Percentiles rank a stretch among this genome's conserved stretches.
Evolutionary conservation across 2,329 filamentous ascomycete species (phyloP).

Genomic region (Arthrobotrys iridis): DNA sequence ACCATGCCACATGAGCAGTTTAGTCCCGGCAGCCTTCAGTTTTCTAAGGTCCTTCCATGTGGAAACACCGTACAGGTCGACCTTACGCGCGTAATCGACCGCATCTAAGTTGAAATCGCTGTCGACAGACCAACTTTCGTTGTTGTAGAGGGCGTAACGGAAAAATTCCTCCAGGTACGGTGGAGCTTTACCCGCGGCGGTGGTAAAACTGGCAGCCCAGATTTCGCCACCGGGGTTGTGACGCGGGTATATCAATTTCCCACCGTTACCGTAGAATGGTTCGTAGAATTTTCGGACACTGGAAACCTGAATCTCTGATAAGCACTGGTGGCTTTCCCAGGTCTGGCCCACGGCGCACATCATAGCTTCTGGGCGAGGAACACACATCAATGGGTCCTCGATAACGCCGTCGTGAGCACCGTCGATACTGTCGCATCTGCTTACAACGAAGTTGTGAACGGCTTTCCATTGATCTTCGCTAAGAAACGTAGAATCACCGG

Average conservation of each 20-base stretch:
- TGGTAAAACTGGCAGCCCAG: neutral
- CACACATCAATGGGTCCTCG: slow-evolving; percentile 60
- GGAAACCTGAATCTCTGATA: slow-evolving; percentile 59
- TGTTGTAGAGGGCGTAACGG: slow-evolving; percentile 62
- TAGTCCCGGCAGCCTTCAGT: slow-evolving; percentile 62
- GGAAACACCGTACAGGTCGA: slow-evolving; percentile 60
- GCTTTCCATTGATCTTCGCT: slow-evolving; percentile 58
- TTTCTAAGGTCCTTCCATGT: slow-evolving; percentile 62
- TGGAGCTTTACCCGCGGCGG: neutral
- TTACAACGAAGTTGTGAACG: slow-evolving; percentile 61
- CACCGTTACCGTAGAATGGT: slow-evolving; percentile 59
- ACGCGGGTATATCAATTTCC: slow-evolving; percentile 59
- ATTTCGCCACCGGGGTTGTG: slow-evolving; percentile 5
- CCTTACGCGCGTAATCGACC: slow-evolving; percentile 59
- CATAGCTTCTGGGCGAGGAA: slow-evolving; percentile 59
- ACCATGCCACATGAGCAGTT: slow-evolving; percentile 66
- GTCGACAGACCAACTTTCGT: slow-evolving; percentile 61
- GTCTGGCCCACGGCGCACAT: slow-evolving; percentile 56
- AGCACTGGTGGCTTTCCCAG: slow-evolving; percentile 53
- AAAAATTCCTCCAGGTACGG: slow-evolving; percentile 60
- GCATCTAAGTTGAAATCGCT: slow-evolving; percentile 62
- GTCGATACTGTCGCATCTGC: slow-evolving; percentile 66
- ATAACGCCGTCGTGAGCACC: slow-evolving; percentile 64
- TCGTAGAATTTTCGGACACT: slow-evolving; percentile 59
- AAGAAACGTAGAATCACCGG: slow-evolving; percentile 58